Evolutionary conservation across 306 rosid genomes (phyloP).

Genomic region (Oemleria cerasiformis): DNA sequence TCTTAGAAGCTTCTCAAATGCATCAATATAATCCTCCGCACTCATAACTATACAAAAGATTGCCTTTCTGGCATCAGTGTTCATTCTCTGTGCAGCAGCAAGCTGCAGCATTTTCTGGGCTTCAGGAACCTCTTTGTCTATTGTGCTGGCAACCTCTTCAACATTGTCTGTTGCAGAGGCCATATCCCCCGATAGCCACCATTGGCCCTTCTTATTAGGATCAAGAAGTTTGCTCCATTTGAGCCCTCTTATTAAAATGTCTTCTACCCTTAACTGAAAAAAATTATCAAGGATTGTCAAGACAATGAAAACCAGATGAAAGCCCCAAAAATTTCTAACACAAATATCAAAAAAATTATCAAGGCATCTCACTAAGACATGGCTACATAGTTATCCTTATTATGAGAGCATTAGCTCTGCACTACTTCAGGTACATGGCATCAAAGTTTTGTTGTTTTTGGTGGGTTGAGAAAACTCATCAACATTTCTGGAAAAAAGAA

Average conservation of each 20-base stretch:
- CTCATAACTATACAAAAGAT: conserved; percentile 94
- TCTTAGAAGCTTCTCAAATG: conserved; percentile 90
- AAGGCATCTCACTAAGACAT: background rate
- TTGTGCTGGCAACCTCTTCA: conserved; percentile 65
- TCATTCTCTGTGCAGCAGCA: conserved; percentile 91
- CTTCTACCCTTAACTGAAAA: conserved; percentile 70
- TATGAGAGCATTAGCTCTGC: background rate
- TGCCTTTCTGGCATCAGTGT: conserved; percentile 85
- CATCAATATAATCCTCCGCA: conserved; percentile 87
- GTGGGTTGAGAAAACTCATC: background rate
- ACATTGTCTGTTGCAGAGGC: conserved; percentile 46
- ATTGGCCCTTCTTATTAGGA: conserved; percentile 85
- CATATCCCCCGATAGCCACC: conserved; percentile 77
- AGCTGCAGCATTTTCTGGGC: conserved; percentile 81
- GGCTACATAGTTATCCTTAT: background rate
- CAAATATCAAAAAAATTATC: background rate
- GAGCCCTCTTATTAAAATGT: conserved; percentile 63
- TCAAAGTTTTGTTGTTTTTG: background rate
- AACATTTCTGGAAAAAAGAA: too few species aligned
- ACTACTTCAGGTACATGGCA: background rate
- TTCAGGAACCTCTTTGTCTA: conserved; percentile 80
- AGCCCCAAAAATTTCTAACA: background rate
- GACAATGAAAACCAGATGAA: background rate
- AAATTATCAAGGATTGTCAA: conserved; percentile 14
- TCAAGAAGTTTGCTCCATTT: conserved; percentile 86